These are phyloP conservation scores for Clavaria fumosa DNA, from an alignment of 768 basidiomycete species.

Conservation along the genomic window DNA sequence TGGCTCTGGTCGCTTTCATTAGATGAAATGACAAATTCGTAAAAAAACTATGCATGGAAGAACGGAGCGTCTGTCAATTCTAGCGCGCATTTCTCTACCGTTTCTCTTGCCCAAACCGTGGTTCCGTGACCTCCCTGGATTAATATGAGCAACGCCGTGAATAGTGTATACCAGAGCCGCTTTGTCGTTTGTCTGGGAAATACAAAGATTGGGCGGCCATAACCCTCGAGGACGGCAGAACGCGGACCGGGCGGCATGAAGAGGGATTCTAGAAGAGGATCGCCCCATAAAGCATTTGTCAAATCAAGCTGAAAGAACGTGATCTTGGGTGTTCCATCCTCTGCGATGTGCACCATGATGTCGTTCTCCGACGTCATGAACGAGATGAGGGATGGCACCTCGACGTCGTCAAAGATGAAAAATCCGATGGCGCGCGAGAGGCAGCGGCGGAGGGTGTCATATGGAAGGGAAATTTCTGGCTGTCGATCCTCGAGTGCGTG, in stretches of 20 bases:
- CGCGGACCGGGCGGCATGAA: constrained; percentile 37
- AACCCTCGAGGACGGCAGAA: constrained; percentile 43
- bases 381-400: constrained; percentile 53
- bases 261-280: constrained; percentile 55
- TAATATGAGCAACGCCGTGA: constrained; percentile 40
- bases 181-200: constrained; percentile 63
- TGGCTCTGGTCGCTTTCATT: not conserved
- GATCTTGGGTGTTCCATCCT: constrained; percentile 16
- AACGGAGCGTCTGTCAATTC: constrained; percentile 35
- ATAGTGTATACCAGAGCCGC: constrained; percentile 61
- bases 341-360: constrained; percentile 32
- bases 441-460: constrained; percentile 28
- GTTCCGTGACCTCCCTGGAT: constrained; percentile 9
- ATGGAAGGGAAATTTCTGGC: constrained; percentile 20
- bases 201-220: constrained; percentile 35
- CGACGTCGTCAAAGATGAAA: constrained; percentile 65
- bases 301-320: constrained; percentile 34
- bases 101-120: constrained; percentile 27
- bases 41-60: constrained; percentile 18
- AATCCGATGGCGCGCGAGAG: constrained; percentile 59
- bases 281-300: constrained; percentile 54
- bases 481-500: constrained; percentile 22
- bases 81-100: constrained; percentile 24
- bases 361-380: constrained; percentile 45
- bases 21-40: not conserved